phyloP scores from a whole-genome alignment of 257 asterid species.

The Cruciata laevipes region DNA sequence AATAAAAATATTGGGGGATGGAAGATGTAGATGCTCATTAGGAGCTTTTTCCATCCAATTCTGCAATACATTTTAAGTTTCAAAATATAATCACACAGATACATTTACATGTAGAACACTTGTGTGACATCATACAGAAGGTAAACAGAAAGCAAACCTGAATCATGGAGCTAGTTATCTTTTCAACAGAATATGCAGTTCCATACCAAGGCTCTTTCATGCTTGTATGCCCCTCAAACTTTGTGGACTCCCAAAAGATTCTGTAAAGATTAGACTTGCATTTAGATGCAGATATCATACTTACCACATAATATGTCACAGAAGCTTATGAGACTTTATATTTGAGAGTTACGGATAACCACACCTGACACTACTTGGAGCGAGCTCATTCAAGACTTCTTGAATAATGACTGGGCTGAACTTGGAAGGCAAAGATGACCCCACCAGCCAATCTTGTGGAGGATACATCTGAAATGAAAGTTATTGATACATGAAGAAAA shows the following conservation, averaged over 20 bases:
- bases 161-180: constrained; percentile 47
- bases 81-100: not conserved
- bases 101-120: not conserved
- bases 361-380: constrained; percentile 62
- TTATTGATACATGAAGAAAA: constrained; percentile 15
- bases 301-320: not conserved
- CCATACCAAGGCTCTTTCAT: constrained; percentile 92
- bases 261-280: constrained; percentile 34
- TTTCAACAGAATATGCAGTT: constrained; percentile 69
- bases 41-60: constrained; percentile 70
- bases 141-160: constrained; percentile 51
- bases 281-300: not conserved
- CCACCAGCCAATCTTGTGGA: constrained; percentile 89
- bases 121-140: not conserved
- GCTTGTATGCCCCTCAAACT: constrained; percentile 64
- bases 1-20: constrained; percentile 71
- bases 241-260: constrained; percentile 91
- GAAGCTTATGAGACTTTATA: not conserved
- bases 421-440: constrained; percentile 80
- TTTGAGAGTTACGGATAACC: constrained; percentile 17
- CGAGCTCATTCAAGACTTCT: constrained; percentile 72
- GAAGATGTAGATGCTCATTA: constrained; percentile 61
- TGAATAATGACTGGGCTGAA: constrained; percentile 47
- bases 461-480: constrained; percentile 62
- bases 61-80: constrained; percentile 30